Conservation (phyloP, 192 early-diverging fungal genomes). For the Chytriomyces sp. region DNA sequence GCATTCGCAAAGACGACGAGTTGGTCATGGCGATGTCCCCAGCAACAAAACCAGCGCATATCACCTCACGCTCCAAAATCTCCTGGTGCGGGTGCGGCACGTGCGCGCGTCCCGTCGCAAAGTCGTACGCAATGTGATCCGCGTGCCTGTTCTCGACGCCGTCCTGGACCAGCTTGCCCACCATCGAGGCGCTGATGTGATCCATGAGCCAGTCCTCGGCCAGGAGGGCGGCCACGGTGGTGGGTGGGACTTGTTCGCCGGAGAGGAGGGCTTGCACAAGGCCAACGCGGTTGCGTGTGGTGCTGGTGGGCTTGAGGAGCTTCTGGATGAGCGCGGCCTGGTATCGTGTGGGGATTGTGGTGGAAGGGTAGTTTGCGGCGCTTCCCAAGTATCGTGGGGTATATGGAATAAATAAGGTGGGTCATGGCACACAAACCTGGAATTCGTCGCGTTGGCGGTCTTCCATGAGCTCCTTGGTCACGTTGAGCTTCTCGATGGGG, state of each 20-base stretch:
- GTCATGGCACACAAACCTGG: constrained; percentile 6
- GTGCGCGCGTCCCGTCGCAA: neutral
- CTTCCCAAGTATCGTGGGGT: too few species aligned
- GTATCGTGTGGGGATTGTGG: too few species aligned
- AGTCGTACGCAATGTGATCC: constrained; percentile 1
- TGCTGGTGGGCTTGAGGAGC: too few species aligned
- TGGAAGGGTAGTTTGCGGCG: too few species aligned
- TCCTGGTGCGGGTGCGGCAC: neutral
- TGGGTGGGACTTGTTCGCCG: neutral
- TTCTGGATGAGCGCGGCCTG: constrained; percentile 2
- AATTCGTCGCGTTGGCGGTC: constrained; percentile 4
- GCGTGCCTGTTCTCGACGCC: neutral
- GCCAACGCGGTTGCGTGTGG: constrained; percentile 4
- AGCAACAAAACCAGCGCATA: too few species aligned
- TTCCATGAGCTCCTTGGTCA: constrained; percentile 1
- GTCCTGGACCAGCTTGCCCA: neutral
- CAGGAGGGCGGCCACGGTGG: neutral
- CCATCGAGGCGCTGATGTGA: neutral
- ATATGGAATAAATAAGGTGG: neutral
- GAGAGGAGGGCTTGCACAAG: constrained; percentile 3
- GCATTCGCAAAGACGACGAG: neutral
- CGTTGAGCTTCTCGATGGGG: constrained; percentile 2
- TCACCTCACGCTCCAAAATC: neutral
- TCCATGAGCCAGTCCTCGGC: constrained; percentile 8
- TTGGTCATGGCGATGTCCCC: neutral